Evolutionary conservation across 345 rosid species (phyloP), one percentile per base, ranked within the genome.

Genomic region (Sisymbrium altissimum): DNA sequence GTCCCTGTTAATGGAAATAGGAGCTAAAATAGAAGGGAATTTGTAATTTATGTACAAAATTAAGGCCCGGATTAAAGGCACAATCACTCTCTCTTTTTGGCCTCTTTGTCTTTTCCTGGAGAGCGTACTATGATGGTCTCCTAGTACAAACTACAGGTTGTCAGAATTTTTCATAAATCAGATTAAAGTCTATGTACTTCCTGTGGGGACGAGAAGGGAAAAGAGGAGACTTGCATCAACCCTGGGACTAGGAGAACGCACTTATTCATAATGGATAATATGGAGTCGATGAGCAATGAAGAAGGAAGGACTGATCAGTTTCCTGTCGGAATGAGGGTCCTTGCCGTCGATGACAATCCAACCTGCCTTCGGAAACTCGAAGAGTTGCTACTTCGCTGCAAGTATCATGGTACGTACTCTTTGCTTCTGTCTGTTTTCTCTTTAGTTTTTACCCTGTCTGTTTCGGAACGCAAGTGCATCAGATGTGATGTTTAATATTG

Each of bases 271-370:
- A 21, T 56, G 36, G 67, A 59, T 0, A 35, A n/a, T 57, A 77
- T 71, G 72, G 81, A 71, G 66, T 36, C 60, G 7, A 14, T 29
- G 53, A 77, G 45, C 15, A 39, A 4, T 71, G 57, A 18, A 49
- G 73, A 50, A 9, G 64, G 63, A 41, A 77, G 68, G 18, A 15
- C 7, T 23, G 88, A 86, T 54, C 83, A 78, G 82, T 90, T 90
- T 75, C 97, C 97, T 0, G 70, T 82, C 38, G 97, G 97, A 15
- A 83, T 91, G 91, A 81, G 97, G 17, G 92, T 91, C 36, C 82
- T 91, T 78, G 97, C 97, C 6, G 92, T 88, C 29, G 97, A 91
- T 70, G 97, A 91, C 39, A 88, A 85, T 75, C 88, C 89, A 10
- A 86, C 92, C 53, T 88, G 92, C 54, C 95, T 91, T 30, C 68